Evolutionary conservation across 1,284 basidiomycete genomes (phyloP).

Genomic region (Stygiomarasmius scandens): DNA sequence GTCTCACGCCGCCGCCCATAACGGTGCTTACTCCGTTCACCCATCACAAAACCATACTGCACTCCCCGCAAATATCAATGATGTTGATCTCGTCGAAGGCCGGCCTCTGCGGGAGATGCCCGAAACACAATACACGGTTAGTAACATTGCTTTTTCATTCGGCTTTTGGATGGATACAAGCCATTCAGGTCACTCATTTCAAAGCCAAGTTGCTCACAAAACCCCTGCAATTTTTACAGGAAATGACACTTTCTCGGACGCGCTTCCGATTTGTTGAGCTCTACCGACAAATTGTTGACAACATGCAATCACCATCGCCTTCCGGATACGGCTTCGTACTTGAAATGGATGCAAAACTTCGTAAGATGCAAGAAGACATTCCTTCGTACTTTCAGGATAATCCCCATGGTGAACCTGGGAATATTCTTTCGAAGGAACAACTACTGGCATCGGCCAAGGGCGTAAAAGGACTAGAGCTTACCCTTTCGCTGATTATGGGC

Average conservation of each 20-base stretch:
- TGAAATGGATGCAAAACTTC: conserved; percentile 23
- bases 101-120: conserved; percentile 8
- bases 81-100: conserved; percentile 23
- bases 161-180: background rate
- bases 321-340: conserved; percentile 24
- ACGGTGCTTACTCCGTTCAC: conserved; percentile 26
- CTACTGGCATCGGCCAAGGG: background rate
- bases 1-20: conserved; percentile 28
- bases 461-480: conserved; percentile 24
- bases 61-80: conserved; percentile 25
- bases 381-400: conserved; percentile 20
- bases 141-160: conserved; percentile 3
- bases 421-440: background rate
- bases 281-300: conserved; percentile 23
- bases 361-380: conserved; percentile 18
- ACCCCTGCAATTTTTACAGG: conserved; percentile 2
- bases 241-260: conserved; percentile 25
- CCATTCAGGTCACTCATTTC: no score
- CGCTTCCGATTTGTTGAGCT: conserved; percentile 25
- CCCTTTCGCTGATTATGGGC: conserved; percentile 26
- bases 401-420: background rate
- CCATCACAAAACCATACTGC: conserved; percentile 28
- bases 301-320: conserved; percentile 24
- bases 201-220: no score
- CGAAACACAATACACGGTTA: conserved; percentile 17